Evolutionary conservation across 1,284 basidiomycete species (phyloP).

Genomic region (Coniferiporia weirii): DNA sequence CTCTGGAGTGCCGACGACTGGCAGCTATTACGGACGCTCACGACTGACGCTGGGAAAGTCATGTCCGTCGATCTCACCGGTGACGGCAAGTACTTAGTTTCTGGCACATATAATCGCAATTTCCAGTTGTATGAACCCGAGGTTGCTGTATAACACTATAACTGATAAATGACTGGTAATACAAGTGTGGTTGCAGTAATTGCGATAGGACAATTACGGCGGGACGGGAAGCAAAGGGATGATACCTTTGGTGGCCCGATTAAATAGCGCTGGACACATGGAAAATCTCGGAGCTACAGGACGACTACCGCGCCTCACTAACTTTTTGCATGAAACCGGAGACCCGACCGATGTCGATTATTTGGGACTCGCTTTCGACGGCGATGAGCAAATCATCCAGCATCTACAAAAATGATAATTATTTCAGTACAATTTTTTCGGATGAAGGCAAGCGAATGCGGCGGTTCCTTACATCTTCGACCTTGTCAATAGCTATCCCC

Average conservation of each 20-base stretch:
- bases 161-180: conserved; percentile 22
- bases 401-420: conserved; percentile 48
- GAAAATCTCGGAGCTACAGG: background rate
- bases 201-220: conserved; percentile 5
- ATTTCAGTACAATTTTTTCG: conserved; percentile 20
- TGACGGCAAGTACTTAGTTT: conserved; percentile 82
- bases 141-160: conserved; percentile 33
- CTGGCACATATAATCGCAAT: conserved; percentile 88
- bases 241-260: background rate
- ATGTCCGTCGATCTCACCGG: conserved; percentile 93
- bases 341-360: conserved; percentile 80
- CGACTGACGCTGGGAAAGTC: conserved; percentile 94
- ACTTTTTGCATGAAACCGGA: conserved; percentile 77
- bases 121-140: conserved; percentile 87
- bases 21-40: conserved; percentile 84
- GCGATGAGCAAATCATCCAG: conserved; percentile 84
- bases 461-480: conserved; percentile 72
- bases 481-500: conserved; percentile 80
- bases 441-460: conserved; percentile 2
- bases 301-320: conserved; percentile 1
- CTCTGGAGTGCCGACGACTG: conserved; percentile 99
- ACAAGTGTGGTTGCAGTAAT: conserved; percentile 14
- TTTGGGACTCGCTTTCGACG: conserved; percentile 82
- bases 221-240: conserved; percentile 3
- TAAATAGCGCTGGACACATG: conserved; percentile 8